Evolutionary conservation across 805 yeast species (phyloP), one percentile per base, ranked within the genome.

Genomic region (Pichia californica): DNA sequence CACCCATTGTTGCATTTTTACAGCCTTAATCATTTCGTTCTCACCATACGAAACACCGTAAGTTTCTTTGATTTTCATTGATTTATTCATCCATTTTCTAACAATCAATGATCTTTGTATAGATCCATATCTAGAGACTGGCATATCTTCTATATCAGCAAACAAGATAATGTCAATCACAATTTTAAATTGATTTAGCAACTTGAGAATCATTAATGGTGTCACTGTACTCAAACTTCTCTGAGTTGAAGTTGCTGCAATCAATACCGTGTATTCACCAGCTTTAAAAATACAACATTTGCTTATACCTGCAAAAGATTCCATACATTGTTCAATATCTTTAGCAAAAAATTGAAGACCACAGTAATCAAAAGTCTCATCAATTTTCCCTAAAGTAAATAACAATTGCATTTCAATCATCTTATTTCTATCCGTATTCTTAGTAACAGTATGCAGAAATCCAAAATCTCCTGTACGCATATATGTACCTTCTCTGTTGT

Each of bases 401-500:
- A 93, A 67, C 5, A 93, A 80, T 56, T 88, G 96, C 62, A 88
- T 66, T 43, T 67, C 79, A 45, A 65, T 57, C 43, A 41, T 43
- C 8, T 51, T 49, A 31, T 48, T 49, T 6, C 51, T 33, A 15
- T 38, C 47, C 9, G 55, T 43, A 10, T 59, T 53, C 41, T 72
- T 63, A 3, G 75, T 70, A 5, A 88, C 80, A 18, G 80, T 82
- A 55, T 88, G 95, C 43, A 93, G 69, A 59, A 93, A 93, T 0
- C 99, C 99, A 30, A 93, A 68, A 57, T 93, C 97, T 1, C 98
- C 98, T 0, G 98, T 93, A 50, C 99, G 71, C 52, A 86, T 68
- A 60, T 86, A 93, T 3, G 74, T 68, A 41, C 80, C 63, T 0
- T 76, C 77, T 10, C 76, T 72, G 54, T 83, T 81, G 2, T 61